These are phyloP conservation scores for Oryza coarctata DNA, from an alignment of 176 grass and related monocot genomes.

Conservation along the genomic window DNA sequence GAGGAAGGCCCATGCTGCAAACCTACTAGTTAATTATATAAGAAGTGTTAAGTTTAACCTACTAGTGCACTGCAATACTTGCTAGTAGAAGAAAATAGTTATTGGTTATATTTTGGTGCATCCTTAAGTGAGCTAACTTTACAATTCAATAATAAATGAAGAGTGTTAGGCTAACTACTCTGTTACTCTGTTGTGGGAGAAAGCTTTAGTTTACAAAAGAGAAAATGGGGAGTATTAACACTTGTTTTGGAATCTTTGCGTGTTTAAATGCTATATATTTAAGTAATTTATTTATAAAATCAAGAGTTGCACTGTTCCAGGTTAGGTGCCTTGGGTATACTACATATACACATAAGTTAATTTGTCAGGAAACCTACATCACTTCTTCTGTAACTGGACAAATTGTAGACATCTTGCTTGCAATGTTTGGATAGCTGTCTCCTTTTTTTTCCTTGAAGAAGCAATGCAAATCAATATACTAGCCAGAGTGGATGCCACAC, in stretches of 20 bases:
- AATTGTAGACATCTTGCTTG: neutral
- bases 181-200: neutral
- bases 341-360: neutral
- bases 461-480: neutral
- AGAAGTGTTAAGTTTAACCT: neutral
- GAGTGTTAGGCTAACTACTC: neutral
- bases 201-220: neutral
- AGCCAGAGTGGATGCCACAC: neutral
- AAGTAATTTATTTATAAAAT: constrained; percentile 1
- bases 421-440: neutral
- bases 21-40: neutral
- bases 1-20: neutral
- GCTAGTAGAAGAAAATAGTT: neutral
- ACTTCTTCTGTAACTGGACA: neutral
- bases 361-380: constrained; percentile 18
- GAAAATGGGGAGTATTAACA: neutral
- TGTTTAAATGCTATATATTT: neutral
- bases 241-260: neutral
- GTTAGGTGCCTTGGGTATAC: neutral
- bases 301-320: neutral
- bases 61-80: neutral
- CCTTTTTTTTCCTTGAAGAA: constrained; percentile 15
- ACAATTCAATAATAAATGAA: neutral
- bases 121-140: neutral
- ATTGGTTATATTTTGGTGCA: neutral